Conservation (phyloP, 169 alveolate genomes). For the Theileria luwenshuni region DNA sequence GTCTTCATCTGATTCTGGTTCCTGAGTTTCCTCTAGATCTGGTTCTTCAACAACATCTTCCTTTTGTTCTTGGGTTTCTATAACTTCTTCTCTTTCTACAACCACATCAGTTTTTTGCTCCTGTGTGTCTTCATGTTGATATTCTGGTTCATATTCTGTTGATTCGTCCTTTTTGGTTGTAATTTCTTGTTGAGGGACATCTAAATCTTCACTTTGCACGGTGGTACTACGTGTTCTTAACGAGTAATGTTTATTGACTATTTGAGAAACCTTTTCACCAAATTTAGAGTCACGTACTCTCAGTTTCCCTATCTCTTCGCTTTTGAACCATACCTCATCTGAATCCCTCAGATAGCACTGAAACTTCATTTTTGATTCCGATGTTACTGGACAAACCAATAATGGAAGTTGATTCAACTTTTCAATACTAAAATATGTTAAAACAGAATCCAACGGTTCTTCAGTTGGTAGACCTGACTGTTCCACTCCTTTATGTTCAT, state of each 20-base stretch:
- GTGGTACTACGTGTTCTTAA: neutral
- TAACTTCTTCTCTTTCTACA: too few relatives aligned
- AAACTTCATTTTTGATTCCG: neutral
- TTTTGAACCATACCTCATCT: neutral
- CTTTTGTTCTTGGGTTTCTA: too few relatives aligned
- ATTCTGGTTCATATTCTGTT: too few relatives aligned
- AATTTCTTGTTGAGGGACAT: too few relatives aligned
- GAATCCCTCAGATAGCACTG: slow-evolving; percentile 3
- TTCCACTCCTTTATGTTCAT: neutral
- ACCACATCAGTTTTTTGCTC: too few relatives aligned
- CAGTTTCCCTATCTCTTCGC: neutral
- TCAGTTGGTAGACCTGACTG: slow-evolving; percentile 8
- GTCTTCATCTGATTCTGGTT: neutral
- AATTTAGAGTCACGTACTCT: neutral
- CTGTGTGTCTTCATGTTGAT: too few relatives aligned
- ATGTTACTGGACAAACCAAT: neutral
- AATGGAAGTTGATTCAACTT: neutral
- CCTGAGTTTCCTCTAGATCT: neutral
- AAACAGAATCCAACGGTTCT: neutral
- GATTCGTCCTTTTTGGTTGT: too few relatives aligned
- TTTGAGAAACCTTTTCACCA: slow-evolving; percentile 8
- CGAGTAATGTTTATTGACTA: neutral
- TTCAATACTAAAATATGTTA: neutral
- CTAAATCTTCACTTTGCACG: too few relatives aligned
- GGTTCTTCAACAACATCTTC: too few relatives aligned